A percentile compares a stretch with the other conserved stretches of the same genome.
Conservation (phyloP, 139 green algal genomes). For the Volvox reticuliferus region DNA sequence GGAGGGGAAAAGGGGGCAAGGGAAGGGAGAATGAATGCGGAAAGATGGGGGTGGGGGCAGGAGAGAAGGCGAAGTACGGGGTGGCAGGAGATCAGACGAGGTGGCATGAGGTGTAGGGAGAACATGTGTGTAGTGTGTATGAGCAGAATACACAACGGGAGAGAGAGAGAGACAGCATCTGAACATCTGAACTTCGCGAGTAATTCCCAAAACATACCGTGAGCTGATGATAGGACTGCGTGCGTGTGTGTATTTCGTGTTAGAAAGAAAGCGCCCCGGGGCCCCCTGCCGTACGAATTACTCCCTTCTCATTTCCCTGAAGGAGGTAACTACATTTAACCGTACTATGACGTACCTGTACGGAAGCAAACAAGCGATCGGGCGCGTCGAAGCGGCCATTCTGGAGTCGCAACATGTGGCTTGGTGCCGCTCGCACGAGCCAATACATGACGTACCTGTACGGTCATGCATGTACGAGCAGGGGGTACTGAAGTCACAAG, state of each 20-base stretch:
- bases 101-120: background rate
- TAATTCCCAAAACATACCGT: too few relatives aligned
- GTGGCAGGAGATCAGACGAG: background rate
- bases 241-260: too few relatives aligned
- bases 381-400: conserved; percentile 94
- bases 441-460: conserved; percentile 94
- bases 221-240: too few relatives aligned
- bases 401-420: conserved; percentile 94
- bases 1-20: background rate
- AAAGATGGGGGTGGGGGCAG: too few relatives aligned
- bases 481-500: too few relatives aligned
- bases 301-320: too few relatives aligned
- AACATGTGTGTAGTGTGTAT: background rate
- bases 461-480: background rate
- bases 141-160: too few relatives aligned
- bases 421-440: conserved; percentile 87
- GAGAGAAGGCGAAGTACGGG: too few relatives aligned
- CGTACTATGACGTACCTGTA: conserved; percentile 56
- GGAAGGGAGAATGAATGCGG: background rate
- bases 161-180: background rate
- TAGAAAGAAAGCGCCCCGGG: too few relatives aligned
- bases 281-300: too few relatives aligned
- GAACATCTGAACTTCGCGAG: too few relatives aligned
- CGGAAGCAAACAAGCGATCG: conserved; percentile 90
- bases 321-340: too few relatives aligned